Evolutionary conservation across 2,329 filamentous ascomycete species (phyloP), one percentile per base, ranked within the genome.

Genomic region (Akanthomyces dipterigenus): DNA sequence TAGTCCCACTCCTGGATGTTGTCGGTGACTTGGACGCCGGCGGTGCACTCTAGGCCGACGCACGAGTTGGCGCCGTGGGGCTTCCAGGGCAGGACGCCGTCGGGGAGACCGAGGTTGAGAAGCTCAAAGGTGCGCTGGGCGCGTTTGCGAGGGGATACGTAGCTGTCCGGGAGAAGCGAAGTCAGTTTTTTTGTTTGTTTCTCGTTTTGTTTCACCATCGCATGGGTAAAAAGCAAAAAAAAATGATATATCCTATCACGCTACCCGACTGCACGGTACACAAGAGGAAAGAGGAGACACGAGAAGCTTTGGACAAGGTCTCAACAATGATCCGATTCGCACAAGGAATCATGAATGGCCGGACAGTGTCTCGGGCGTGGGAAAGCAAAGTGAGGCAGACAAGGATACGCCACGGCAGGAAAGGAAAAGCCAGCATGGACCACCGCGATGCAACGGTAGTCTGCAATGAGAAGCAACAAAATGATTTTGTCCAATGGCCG

Each of bases 41-140:
- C 88, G 16, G 76, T 69, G 56, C 87, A 89, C 28, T 76, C 72
- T 28, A 81, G 76, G 11, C 68, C 68, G 34, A 75, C 72, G 26
- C 73, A 70, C 1, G 71, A 65, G 16, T 68, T 63, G 2, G 69
- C 66, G 60, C 80, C 78, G 63, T 82, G 80, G 18, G 74, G 68
- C 38, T 81, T 72, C 91, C 91, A 96, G 0, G 92, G 92, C 18
- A 93, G 78, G 1, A 81, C 78, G n/a, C 31, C 64, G 45, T 86
- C 82, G n/a, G 77, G 74, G 70, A 87, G 86, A 55, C 87, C 89
- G 22, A 96, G 78, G 67, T 89, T 84, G 28, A 97, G 85, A 53
- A 97, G 84, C 72, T 96, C 91, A 70, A 97, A 88, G n/a, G 93
- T 98, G 55, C 86, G 83, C 74, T 95, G 92, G 22, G 93, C 91